Evolutionary conservation across 202 grass and related monocot species (phyloP), one percentile per base, ranked within the genome.

Genomic region (Brachypodium distachyon): DNA sequence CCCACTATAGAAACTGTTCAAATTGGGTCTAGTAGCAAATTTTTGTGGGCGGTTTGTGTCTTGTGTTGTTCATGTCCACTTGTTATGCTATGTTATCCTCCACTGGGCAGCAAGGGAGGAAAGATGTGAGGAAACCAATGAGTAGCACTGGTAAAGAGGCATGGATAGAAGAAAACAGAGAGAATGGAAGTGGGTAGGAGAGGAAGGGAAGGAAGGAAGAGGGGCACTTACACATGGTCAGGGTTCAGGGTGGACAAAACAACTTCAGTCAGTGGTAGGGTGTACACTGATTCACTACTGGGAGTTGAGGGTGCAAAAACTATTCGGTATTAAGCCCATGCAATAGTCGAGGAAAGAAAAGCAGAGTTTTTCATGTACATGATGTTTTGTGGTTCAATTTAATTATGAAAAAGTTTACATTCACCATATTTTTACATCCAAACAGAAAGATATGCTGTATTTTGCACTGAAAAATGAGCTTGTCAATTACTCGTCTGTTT

Each of bases 371-470:
- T 21, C 33, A 18, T 64, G 7, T 78, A 29, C 0, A 34, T 60
- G 27, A 70, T 73, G 49, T 37, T 8, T 59, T 48, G 42, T 42
- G 52, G 22, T 14, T 41, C 23, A 78, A 49, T 12, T 39, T 17
- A 73, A 12, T 54, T 47, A 46, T 11, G 36, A 5, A 12, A 77
- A 2, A 39, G 46, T 64, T 48, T 57, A 3, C 34, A 58, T 39
- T 34, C 64, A 10, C 58, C 47, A n/a, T n/a, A n/a, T n/a, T n/a
- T 78, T 36, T 33, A 62, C 63, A 49, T 22, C 9, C 56, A 9
- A 82, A 77, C 29, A n/a, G 40, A 32, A 79, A 74, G 10, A 16
- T 67, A 58, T 40, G 54, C n/a, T n/a, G n/a, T n/a, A n/a, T n/a
- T n/a, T n/a, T n/a, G n/a, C n/a, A n/a, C n/a, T n/a, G n/a, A n/a